Conservation (phyloP, 495 filamentous ascomycete genomes). For the Penicillium lagena region DNA sequence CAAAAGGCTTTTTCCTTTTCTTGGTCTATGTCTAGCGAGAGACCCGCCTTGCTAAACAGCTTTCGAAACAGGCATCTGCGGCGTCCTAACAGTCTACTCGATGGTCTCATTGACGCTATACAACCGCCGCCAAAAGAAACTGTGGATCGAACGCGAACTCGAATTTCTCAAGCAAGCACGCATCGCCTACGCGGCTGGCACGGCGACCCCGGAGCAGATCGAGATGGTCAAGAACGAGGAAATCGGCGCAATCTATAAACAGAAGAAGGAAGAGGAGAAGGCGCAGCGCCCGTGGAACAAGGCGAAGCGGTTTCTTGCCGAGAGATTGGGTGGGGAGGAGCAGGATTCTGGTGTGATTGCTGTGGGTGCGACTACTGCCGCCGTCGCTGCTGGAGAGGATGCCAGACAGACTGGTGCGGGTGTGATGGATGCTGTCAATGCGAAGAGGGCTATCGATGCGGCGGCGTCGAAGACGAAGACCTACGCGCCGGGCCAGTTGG, state of each 20-base stretch:
- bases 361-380: slow-evolving; percentile 4
- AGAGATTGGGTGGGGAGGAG: slow-evolving; percentile 45
- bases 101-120: slow-evolving; percentile 80
- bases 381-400: slow-evolving; percentile 1
- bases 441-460: slow-evolving; percentile 19
- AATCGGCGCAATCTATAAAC: slow-evolving; percentile 39
- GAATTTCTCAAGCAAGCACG: slow-evolving; percentile 53
- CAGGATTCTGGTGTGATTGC: slow-evolving; percentile 11
- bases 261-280: slow-evolving; percentile 38
- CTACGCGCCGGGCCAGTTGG: slow-evolving; percentile 28
- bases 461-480: slow-evolving; percentile 11
- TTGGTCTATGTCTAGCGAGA: not conserved
- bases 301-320: slow-evolving; percentile 35
- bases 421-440: slow-evolving; percentile 35
- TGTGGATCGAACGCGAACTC: slow-evolving; percentile 60
- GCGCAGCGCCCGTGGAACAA: slow-evolving; percentile 38
- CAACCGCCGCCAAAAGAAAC: slow-evolving; percentile 65
- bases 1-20: not conserved
- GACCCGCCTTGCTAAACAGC: no score
- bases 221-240: slow-evolving; percentile 56
- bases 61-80: slow-evolving; percentile 54
- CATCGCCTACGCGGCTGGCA: slow-evolving; percentile 53
- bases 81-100: slow-evolving; percentile 70
- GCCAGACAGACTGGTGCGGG: slow-evolving; percentile 13
- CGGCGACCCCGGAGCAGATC: slow-evolving; percentile 47